Evolutionary conservation across 2,329 filamentous ascomycete genomes (phyloP).

Genomic region (Neofusicoccum ribis): DNA sequence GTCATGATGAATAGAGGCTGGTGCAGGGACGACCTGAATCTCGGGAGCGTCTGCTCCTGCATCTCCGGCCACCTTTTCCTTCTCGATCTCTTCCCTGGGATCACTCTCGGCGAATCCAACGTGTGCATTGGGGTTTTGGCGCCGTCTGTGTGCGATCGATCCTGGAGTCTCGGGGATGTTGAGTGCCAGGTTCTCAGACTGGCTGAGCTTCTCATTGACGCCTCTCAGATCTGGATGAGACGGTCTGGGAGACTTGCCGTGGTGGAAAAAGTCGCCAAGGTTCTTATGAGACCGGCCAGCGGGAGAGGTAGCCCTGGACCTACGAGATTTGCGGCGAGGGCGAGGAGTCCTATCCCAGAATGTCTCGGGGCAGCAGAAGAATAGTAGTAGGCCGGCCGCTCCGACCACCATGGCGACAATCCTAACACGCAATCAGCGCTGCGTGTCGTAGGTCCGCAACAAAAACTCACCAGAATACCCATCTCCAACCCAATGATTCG

Average conservation of each 20-base stretch:
- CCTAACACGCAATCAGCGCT: slow-evolving; percentile 47
- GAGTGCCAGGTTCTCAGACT: background rate
- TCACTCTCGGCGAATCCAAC: slow-evolving; percentile 55
- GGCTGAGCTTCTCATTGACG: slow-evolving; percentile 15
- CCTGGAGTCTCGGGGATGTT: background rate
- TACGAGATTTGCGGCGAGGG: slow-evolving; percentile 32
- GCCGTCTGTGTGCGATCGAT: slow-evolving; percentile 1
- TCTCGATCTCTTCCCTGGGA: background rate
- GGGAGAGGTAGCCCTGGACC: slow-evolving; percentile 4
- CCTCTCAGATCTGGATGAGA: slow-evolving; percentile 7
- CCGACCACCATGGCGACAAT: slow-evolving; percentile 79
- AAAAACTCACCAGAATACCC: slow-evolving; percentile 76
- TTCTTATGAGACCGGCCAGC: background rate
- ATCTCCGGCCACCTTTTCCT: background rate
- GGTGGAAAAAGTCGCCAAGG: slow-evolving; percentile 20
- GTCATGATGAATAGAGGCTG: slow-evolving; percentile 11
- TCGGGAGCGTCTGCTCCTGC: background rate
- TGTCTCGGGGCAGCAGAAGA: slow-evolving; percentile 90
- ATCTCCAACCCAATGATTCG: slow-evolving; percentile 75
- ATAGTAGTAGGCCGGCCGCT: slow-evolving; percentile 69
- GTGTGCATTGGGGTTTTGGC: slow-evolving; percentile 44
- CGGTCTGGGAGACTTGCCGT: background rate
- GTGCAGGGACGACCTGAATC: slow-evolving; percentile 12
- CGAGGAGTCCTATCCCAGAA: slow-evolving; percentile 88
- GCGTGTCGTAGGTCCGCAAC: background rate